A percentile compares a stretch with the other conserved stretches of the same genome.
Evolutionary conservation across 495 filamentous ascomycete genomes (phyloP).

Genomic region (Copromyces sp.): DNA sequence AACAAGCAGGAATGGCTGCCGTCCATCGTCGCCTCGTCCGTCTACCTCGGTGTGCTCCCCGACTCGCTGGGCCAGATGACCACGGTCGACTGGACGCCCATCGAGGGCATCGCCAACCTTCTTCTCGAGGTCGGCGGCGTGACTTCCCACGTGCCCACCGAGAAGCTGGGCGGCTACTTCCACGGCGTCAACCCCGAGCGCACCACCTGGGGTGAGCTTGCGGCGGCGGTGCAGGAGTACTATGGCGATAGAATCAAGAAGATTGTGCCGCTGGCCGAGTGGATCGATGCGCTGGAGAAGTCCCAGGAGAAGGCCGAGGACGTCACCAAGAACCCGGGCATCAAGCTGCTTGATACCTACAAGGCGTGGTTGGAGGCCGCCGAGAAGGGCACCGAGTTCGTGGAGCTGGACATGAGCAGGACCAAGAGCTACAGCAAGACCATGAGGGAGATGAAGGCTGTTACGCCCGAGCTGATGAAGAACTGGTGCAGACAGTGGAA

Average conservation of each 20-base stretch:
- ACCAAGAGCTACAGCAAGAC: constrained; percentile 26
- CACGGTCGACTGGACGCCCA: constrained; percentile 46
- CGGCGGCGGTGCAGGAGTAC: constrained; percentile 24
- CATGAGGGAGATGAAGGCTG: constrained; percentile 24
- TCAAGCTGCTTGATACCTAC: constrained; percentile 38
- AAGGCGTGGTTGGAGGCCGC: constrained; percentile 15
- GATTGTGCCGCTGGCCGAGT: constrained; percentile 30
- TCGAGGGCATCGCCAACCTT: constrained; percentile 33
- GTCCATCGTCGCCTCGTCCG: constrained; percentile 33
- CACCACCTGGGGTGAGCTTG: constrained; percentile 27
- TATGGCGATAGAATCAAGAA: constrained; percentile 27
- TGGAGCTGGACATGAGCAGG: constrained; percentile 21
- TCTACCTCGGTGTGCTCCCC: constrained; percentile 33
- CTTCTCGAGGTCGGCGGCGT: constrained; percentile 29
- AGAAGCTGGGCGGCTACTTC: constrained; percentile 32
- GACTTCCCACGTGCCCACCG: constrained; percentile 11
- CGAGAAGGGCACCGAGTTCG: constrained; percentile 9
- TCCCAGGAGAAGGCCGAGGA: constrained; percentile 22
- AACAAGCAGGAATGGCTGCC: constrained; percentile 51
- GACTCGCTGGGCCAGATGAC: constrained; percentile 27
- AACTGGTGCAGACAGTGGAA: constrained; percentile 43
- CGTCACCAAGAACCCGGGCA: constrained; percentile 28
- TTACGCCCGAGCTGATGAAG: constrained; percentile 35
- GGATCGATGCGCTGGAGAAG: constrained; percentile 29
- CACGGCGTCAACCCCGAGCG: constrained; percentile 38